These are phyloP conservation scores for Mortierella polycephala DNA, from an alignment of 371 early-diverging fungal species.

Conservation along the genomic window DNA sequence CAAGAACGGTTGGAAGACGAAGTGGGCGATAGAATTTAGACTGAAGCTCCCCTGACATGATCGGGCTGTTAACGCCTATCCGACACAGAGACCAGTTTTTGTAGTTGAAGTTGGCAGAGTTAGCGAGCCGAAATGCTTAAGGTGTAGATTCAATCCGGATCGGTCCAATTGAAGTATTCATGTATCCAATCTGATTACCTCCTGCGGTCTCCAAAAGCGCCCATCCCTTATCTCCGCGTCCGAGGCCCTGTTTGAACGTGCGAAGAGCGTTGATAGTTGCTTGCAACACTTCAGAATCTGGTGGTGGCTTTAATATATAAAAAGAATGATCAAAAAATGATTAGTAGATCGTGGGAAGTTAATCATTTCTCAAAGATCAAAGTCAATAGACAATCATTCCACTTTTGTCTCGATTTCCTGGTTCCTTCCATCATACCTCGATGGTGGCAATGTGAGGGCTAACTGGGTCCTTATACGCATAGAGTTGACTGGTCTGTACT, in stretches of 20 bases:
- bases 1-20: constrained; percentile 74
- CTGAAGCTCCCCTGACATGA: constrained; percentile 82
- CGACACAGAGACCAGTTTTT: background rate
- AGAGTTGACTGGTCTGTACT: constrained; percentile 64
- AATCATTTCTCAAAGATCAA: too few relatives aligned
- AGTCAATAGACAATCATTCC: constrained; percentile 2
- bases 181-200: constrained; percentile 53
- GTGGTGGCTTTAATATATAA: constrained; percentile 30
- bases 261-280: constrained; percentile 59
- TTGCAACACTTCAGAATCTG: constrained; percentile 56
- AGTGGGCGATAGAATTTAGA: constrained; percentile 78
- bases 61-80: constrained; percentile 79
- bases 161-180: background rate
- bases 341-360: background rate
- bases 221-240: constrained; percentile 55
- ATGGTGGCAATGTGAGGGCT: constrained; percentile 80
- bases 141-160: background rate
- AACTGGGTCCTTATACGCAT: constrained; percentile 79
- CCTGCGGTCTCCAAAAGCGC: constrained; percentile 77
- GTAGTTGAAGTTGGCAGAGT: background rate
- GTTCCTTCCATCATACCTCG: constrained; percentile 50
- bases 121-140: background rate
- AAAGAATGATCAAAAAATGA: background rate
- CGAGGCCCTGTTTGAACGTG: constrained; percentile 45
- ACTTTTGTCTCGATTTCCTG: background rate